These are phyloP conservation scores for Truncatella angustata DNA, from an alignment of 2,329 filamentous ascomycete species.

Conservation along the genomic window DNA sequence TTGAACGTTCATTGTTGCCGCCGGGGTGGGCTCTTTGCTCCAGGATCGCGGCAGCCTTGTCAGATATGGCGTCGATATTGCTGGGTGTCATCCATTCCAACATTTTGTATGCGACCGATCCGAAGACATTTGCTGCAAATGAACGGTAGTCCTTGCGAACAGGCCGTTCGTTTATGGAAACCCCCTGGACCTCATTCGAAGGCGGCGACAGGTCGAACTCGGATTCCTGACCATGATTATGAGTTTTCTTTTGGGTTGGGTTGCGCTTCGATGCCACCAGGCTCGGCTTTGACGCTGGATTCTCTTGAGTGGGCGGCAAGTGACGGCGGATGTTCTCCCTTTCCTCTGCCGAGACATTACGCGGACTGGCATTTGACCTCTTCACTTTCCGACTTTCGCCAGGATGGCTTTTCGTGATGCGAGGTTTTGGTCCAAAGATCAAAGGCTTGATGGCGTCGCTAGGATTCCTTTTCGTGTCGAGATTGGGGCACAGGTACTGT, in stretches of 20 bases:
- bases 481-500: constrained; percentile 60
- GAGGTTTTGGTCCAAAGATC: constrained; percentile 39
- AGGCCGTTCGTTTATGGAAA: constrained; percentile 45
- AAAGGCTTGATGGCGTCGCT: constrained; percentile 47
- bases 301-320: not conserved
- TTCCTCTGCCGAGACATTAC: not conserved
- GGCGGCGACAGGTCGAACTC: constrained; percentile 6
- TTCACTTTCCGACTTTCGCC: constrained; percentile 12
- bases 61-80: constrained; percentile 48
- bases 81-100: constrained; percentile 67
- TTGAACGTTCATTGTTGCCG: not conserved
- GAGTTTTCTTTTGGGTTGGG: not conserved
- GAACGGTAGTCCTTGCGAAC: constrained; percentile 56
- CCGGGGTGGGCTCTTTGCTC: not conserved
- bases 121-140: constrained; percentile 63
- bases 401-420: constrained; percentile 19
- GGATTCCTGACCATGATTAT: not conserved
- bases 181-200: constrained; percentile 16
- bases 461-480: constrained; percentile 40
- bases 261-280: not conserved
- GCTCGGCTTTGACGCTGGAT: not conserved
- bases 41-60: constrained; percentile 27
- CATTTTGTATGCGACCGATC: constrained; percentile 67
- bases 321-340: not conserved
- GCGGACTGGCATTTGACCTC: constrained; percentile 8